phyloP scores from a whole-genome alignment of 1,284 basidiomycete genomes.

The Takashimella koratensis region DNA sequence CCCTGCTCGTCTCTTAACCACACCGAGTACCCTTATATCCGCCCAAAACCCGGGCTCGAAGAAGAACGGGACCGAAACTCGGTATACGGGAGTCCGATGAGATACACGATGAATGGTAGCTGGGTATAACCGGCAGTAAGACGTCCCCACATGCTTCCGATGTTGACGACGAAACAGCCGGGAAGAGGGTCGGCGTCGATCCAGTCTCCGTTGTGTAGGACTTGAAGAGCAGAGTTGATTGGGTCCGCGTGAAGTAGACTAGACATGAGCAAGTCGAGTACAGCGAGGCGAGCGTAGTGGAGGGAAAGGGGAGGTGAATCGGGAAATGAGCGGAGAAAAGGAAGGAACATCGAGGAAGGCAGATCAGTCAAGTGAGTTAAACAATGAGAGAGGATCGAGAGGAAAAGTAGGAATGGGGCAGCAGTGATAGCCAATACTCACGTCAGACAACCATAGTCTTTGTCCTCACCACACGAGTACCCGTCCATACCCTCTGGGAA shows the following conservation, averaged over 20 bases:
- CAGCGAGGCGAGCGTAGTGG: no score
- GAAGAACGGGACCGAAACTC: slow-evolving; percentile 37
- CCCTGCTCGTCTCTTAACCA: slow-evolving; percentile 21
- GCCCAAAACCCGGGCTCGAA: slow-evolving; percentile 36
- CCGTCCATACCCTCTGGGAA: slow-evolving; percentile 71
- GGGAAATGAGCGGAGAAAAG: no score
- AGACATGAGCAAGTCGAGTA: no score
- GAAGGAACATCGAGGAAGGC: no score
- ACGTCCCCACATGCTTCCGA: slow-evolving; percentile 56
- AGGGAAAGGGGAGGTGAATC: no score
- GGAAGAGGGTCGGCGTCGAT: slow-evolving; percentile 67
- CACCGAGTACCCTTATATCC: slow-evolving; percentile 15
- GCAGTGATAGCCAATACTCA: no score
- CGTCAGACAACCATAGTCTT: slow-evolving; percentile 85
- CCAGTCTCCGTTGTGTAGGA: slow-evolving; percentile 70
- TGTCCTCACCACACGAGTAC: slow-evolving; percentile 79
- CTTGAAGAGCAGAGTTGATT: slow-evolving; percentile 71
- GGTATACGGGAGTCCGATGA: slow-evolving; percentile 24
- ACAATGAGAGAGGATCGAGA: background rate
- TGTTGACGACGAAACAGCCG: slow-evolving; percentile 65
- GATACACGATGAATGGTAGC: slow-evolving; percentile 36
- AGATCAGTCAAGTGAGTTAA: no score
- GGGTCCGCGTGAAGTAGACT: slow-evolving; percentile 77
- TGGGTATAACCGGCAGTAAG: slow-evolving; percentile 36
- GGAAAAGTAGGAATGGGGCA: no score